Conservation (phyloP, 2,329 filamentous ascomycete species). For the Coniochaeta sp. region DNA sequence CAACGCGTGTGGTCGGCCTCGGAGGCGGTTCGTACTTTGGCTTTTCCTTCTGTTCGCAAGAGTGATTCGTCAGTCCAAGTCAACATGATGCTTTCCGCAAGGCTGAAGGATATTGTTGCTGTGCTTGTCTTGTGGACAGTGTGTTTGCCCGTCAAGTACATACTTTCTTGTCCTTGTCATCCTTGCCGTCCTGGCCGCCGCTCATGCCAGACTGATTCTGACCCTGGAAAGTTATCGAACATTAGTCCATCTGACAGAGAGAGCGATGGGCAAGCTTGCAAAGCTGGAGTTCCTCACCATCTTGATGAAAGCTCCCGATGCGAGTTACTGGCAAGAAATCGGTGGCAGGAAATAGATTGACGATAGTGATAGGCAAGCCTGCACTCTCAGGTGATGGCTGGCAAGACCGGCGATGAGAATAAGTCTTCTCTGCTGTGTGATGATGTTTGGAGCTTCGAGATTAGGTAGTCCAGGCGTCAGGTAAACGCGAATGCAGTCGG, state of each 20-base stretch:
- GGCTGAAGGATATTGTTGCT: not conserved
- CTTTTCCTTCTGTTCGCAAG: conserved; percentile 78
- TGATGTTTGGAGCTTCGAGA: not conserved
- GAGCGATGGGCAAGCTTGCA: not conserved
- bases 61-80: not conserved
- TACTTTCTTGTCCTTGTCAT: conserved; percentile 94
- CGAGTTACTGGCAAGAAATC: not conserved
- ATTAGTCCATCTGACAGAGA: not conserved
- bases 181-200: conserved; percentile 66
- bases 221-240: conserved; percentile 37
- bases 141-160: conserved; percentile 7
- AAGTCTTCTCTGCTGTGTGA: not conserved
- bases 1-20: conserved; percentile 91
- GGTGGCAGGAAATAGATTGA: not conserved
- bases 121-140: not conserved
- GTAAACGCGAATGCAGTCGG: not conserved
- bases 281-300: conserved; percentile 16
- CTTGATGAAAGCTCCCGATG: conserved; percentile 5
- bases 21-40: conserved; percentile 99
- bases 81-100: not conserved
- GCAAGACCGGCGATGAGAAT: not conserved
- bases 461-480: not conserved
- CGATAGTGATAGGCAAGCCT: not conserved
- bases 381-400: not conserved
- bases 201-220: conserved; percentile 85